Evolutionary conservation across 495 filamentous ascomycete species (phyloP).

Genomic region (Podospora tetraspora): DNA sequence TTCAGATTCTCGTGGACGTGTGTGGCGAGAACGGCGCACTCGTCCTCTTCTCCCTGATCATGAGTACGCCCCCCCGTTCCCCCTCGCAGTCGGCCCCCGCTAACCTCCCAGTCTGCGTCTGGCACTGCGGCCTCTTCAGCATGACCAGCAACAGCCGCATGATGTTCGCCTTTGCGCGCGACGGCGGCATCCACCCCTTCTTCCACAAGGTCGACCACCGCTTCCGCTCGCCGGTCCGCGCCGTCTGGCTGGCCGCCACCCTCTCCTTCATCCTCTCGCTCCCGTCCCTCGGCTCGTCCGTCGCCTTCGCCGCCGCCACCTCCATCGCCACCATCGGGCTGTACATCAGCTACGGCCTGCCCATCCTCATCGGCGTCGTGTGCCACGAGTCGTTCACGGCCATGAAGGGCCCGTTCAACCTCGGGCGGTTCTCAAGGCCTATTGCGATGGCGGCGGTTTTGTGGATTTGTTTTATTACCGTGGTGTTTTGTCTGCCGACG

Average conservation of each 20-base stretch:
- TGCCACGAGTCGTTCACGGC: constrained; percentile 38
- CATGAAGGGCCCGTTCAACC: constrained; percentile 55
- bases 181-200: constrained; percentile 46
- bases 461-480: constrained; percentile 55
- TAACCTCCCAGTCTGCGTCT: constrained; percentile 44
- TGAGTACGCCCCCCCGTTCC: constrained; percentile 25
- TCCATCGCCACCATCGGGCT: constrained; percentile 65
- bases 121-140: constrained; percentile 56
- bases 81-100: too few species aligned
- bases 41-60: constrained; percentile 52
- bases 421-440: constrained; percentile 48
- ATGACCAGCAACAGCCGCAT: constrained; percentile 58
- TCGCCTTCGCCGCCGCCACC: constrained; percentile 59
- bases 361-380: constrained; percentile 54
- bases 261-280: constrained; percentile 56
- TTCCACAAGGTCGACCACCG: constrained; percentile 54
- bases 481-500: constrained; percentile 59
- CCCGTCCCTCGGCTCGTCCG: constrained; percentile 54
- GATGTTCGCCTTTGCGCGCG: constrained; percentile 58
- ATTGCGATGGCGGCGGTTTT: constrained; percentile 47
- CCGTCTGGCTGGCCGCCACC: constrained; percentile 56
- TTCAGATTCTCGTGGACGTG: constrained; percentile 55
- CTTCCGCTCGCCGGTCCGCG: constrained; percentile 51
- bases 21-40: constrained; percentile 51
- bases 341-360: constrained; percentile 60